Base-by-base conservation (phyloP, 2,329 filamentous ascomycete species). In the Ophiosphaerella narmari region DNA sequence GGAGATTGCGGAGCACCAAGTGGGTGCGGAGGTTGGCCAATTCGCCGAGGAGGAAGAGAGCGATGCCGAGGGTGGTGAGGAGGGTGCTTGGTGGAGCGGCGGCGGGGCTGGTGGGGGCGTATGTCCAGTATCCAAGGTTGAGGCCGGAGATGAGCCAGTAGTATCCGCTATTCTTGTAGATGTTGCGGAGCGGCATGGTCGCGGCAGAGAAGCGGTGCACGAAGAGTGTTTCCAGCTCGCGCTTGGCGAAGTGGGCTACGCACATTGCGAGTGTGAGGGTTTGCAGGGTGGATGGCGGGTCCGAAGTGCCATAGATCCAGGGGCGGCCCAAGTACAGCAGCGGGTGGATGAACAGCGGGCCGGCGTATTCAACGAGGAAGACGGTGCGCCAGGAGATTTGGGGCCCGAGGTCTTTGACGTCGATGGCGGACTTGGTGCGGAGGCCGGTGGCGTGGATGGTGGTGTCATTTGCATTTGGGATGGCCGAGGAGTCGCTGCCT, bases 321-420 rank as follows among this genome's bases (percentile, higher is more conserved):
- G 88, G 85, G 41, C 91, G 89, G 47, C 89, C 78, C 61, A 82
- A 75, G 73, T 83, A 86, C 73, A 91, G 80, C 63, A 90, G 79
- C 38, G 85, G 83, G 78, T 97, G 92, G 77, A 97, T 89, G 66
- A 97, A 76, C 66, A 97, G 83, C 5, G 94, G 94, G 4, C 94
- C 94, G 59, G 94, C 77, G 75, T 99, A 99, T 77, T 99, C 94
- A 78, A 97, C 86, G 56, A 97, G 78, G 80, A 93, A 99, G 73
- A 97, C 93, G 53, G 90, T 94, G 58, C 86, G 87, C 94, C 94
- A 99, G 55, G 85, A 86, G 48, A 97, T 88, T 75, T 99, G 94
- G 41, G 87, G 84, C 13, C 94, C 94, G 26, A 99, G 81, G 72
- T 99, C 93, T 78, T 99, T 97, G 57, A 97, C 89, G 62, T 94